A percentile compares a stretch with the other conserved stretches of the same genome.
phyloP scores from a whole-genome alignment of 495 filamentous ascomycete species.

The Cercophora scortea region DNA sequence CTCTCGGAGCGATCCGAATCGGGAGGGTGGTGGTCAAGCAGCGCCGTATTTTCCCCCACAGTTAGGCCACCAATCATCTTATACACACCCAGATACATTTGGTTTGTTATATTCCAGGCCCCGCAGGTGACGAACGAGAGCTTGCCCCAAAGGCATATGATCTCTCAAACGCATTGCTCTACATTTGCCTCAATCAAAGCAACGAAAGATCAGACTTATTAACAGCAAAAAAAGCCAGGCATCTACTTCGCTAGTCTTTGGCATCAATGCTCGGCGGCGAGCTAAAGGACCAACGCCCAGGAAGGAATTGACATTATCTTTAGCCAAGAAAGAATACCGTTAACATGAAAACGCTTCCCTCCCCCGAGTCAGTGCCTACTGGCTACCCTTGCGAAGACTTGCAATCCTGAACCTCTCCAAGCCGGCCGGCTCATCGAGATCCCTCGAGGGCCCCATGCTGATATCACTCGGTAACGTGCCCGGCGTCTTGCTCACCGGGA shows the following conservation, averaged over 20 bases:
- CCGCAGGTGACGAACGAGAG: background rate
- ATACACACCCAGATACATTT: background rate
- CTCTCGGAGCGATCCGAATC: too few species aligned
- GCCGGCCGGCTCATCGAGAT: slow-evolving; percentile 34
- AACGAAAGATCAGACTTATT: too few species aligned
- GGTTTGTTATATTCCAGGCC: background rate
- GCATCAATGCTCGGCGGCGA: too few species aligned
- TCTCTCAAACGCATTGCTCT: too few species aligned
- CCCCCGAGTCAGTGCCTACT: background rate
- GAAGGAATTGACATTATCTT: too few species aligned
- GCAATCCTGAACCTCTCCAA: slow-evolving; percentile 29
- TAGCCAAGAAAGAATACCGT: too few species aligned
- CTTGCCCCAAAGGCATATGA: background rate
- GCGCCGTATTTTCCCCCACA: slow-evolving; percentile 3
- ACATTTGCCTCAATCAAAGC: background rate
- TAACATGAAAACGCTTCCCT: too few species aligned
- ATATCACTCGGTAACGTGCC: slow-evolving; percentile 14
- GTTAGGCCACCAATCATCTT: slow-evolving; percentile 7
- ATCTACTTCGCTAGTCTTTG: too few species aligned
- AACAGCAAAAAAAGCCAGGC: too few species aligned
- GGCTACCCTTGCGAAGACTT: slow-evolving; percentile 11
- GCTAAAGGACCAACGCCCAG: too few species aligned
- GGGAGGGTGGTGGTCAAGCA: too few species aligned
- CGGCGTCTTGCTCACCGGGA: background rate
- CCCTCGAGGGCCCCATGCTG: slow-evolving; percentile 27